Evolutionary conservation across 176 grass and related monocot genomes (phyloP).

Genomic region (Eleusine coracana): DNA sequence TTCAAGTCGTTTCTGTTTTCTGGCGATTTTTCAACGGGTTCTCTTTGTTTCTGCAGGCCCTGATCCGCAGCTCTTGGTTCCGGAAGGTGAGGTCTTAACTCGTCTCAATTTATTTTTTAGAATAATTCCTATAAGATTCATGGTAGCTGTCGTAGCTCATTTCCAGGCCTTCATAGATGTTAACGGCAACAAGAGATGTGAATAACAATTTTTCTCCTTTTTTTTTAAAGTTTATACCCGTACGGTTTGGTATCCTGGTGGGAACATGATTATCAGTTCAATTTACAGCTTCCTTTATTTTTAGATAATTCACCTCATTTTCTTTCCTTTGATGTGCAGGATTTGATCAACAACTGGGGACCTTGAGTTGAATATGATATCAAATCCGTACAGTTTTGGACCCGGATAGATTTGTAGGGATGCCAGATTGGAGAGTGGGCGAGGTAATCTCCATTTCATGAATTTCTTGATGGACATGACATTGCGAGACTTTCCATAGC

Average conservation of each 20-base stretch:
- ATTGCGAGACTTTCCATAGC: background rate
- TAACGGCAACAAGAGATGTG: background rate
- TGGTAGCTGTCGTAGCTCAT: background rate
- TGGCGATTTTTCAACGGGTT: background rate
- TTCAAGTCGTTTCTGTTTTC: background rate
- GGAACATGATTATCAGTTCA: background rate
- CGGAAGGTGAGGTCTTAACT: constrained; percentile 20
- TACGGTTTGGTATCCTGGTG: background rate
- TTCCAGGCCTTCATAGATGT: background rate
- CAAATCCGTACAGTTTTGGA: constrained; percentile 60
- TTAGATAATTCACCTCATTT: background rate
- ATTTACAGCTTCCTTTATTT: background rate
- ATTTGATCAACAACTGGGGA: constrained; percentile 43
- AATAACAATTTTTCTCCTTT: too few species aligned
- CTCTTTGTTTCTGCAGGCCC: constrained; percentile 30
- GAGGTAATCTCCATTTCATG: constrained; percentile 52
- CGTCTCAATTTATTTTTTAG: too few species aligned
- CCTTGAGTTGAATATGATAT: constrained; percentile 61
- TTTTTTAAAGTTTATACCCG: background rate
- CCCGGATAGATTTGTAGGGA: constrained; percentile 68
- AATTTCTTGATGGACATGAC: constrained; percentile 24
- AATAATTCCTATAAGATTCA: background rate
- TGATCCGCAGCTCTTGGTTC: constrained; percentile 27
- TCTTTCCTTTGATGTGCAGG: constrained; percentile 16
- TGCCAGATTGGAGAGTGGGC: constrained; percentile 62